Base-by-base conservation (phyloP, 108 stramenopile species). In the Cyclotella baltica region DNA sequence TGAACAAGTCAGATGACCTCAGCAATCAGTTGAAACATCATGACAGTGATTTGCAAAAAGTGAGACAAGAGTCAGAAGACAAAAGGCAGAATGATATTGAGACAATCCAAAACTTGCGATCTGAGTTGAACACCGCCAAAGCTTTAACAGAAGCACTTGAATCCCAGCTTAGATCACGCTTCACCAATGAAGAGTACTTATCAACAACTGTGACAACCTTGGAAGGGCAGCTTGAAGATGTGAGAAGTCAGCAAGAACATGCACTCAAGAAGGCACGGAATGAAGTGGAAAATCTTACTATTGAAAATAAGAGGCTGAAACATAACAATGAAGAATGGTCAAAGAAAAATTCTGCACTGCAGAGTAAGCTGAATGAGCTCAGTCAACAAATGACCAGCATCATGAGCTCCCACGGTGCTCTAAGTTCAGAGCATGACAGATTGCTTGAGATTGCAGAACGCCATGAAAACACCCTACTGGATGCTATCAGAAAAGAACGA, bases 111-210 rank as follows among this genome's bases (percentile, higher is more conserved):
- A 80, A 75, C 9, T 56, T 88, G 5, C 82, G 77, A 53, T 85
- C 84, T 13, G 87, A 88, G 47, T 65, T 78, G 23, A 78, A 67
- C 25, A 85, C 87, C 6, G 64, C 83, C 8, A 85, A 80, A 63
- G 87, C 87, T 20, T 83, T 88, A 84, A 68, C 82, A 25, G 84
- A 88, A 70, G 87, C 84, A 27, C 29, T 88, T 30, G 87, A 88
- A 38, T 65, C 71, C 19, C 83, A 88, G 55, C 82, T 88, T 33
- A 72, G 84, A 64, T 83, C 84, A 23, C 75, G 75, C 8, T 88
- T 88, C 43, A 85, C 81, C 27, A 83, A 85, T 46, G 83, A 85
- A 51, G 84, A 88, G 46, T 83, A 85, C 34, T 75, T 88, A 31
- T 79, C 79, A 13, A 73, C 73, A 25, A 75, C 84, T 43, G 87